A percentile compares a stretch with the other conserved stretches of the same genome.
These are phyloP conservation scores for Cercophora samala DNA, from an alignment of 495 filamentous ascomycete genomes.

Conservation along the genomic window DNA sequence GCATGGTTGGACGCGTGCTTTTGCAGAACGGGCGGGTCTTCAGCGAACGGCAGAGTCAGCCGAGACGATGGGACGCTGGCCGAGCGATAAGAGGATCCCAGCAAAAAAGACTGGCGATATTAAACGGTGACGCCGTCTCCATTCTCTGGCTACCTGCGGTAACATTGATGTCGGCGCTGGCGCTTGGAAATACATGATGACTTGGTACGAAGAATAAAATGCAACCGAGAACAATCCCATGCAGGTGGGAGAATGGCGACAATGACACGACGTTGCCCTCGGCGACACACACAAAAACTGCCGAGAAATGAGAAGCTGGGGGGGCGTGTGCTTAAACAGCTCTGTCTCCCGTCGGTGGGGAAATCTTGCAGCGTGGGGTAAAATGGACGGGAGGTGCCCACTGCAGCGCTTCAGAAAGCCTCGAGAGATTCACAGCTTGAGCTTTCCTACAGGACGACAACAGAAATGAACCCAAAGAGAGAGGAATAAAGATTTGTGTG, in stretches of 20 bases:
- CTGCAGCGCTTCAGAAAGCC: neutral
- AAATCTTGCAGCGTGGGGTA: constrained; percentile 22
- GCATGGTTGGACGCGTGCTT: neutral
- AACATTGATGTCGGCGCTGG: neutral
- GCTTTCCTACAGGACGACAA: neutral
- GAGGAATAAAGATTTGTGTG: neutral
- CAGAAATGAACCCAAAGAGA: neutral
- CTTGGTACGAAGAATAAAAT: neutral
- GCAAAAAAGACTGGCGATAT: neutral
- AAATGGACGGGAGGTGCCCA: neutral
- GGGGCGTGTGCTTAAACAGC: neutral
- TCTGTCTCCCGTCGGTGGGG: neutral
- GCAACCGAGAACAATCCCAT: neutral
- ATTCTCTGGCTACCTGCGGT: neutral
- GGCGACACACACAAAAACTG: neutral
- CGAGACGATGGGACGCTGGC: neutral
- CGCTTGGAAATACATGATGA: neutral
- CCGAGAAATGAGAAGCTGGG: constrained; percentile 2
- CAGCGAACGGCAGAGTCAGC: neutral
- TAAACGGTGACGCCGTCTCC: neutral
- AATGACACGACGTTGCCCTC: neutral
- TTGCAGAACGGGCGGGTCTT: neutral
- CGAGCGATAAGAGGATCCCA: neutral
- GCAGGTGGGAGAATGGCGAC: neutral
- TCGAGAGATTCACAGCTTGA: no score